Base-by-base conservation (phyloP, 331 rosid genomes). In the Spiraea crenata region DNA sequence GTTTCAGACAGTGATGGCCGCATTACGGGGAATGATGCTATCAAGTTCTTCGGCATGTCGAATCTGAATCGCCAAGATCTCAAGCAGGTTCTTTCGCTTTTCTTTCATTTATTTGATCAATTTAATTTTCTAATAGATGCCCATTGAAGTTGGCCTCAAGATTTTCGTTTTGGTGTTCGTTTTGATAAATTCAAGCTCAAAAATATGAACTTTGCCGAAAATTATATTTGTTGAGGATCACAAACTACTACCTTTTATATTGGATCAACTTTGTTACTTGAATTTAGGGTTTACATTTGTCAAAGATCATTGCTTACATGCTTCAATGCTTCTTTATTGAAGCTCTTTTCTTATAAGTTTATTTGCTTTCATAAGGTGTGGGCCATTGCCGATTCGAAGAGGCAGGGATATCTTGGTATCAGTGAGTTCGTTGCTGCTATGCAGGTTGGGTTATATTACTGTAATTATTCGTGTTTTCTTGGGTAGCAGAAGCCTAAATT, bases 1-100 rank as follows among this genome's bases (percentile, higher is more conserved):
- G n/a, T n/a, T 75, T 73, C 85, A 91, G 99, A 95, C 78, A 79
- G 76, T 16, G 99, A 95, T 84, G 97, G 97, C 57, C 99, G 99
- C 54, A 75, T 95, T 75, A 86, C 91, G 2, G 96, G 97, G 17
- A 81, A 25, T 19, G 99, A 95, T 76, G 96, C 97, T 17, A 83
- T 84, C 2, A 86, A 77, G 75, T 85, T 95, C 83, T 95, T 95
- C 54, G 65, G 89, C 68, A 73, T 89, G 86, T 87, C 99, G n/a
- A 79, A 76, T 48, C 76, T 95, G 86, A 78, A 97, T 38, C 81
- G 97, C 10, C 86, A 83, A 71, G 93, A 91, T 58, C 96, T 95
- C 72, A 95, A 89, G 76, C 95, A 91, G 97, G 99, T 90, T 74
- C 15, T 31, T 38, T 56, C 11, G 25, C 35, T 0, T 70, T 65